Evolutionary conservation across 139 green algal species (phyloP).

Genomic region (Gonium pectorale): DNA sequence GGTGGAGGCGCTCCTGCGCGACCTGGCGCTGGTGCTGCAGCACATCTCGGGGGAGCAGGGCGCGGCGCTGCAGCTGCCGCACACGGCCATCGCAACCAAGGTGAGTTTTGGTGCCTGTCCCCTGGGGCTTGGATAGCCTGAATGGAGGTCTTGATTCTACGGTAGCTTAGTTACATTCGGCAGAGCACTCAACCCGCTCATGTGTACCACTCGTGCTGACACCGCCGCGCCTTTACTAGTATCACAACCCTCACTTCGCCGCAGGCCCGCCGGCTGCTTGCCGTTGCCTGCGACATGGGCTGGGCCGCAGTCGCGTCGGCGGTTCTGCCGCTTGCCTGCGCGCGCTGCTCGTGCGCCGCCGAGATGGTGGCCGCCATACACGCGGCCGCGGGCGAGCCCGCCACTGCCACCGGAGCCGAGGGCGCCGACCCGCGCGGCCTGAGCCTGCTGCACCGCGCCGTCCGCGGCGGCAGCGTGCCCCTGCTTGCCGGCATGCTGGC

Average conservation of each 20-base stretch:
- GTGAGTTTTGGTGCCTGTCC: too few species aligned
- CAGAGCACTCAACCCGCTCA: too few species aligned
- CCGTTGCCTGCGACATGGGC: constrained; percentile 70
- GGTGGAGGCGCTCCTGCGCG: constrained; percentile 51
- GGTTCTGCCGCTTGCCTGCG: constrained; percentile 60
- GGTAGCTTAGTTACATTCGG: too few species aligned
- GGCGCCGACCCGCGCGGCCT: constrained; percentile 31
- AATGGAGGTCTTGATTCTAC: too few species aligned
- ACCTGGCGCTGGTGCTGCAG: constrained; percentile 63
- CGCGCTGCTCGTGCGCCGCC: constrained; percentile 48
- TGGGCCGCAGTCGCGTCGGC: constrained; percentile 55
- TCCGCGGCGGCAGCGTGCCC: constrained; percentile 48
- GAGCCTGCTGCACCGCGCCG: constrained; percentile 59
- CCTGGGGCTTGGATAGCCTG: too few species aligned
- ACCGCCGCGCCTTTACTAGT: too few species aligned
- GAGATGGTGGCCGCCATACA: constrained; percentile 61
- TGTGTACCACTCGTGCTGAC: background rate
- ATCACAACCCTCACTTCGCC: background rate
- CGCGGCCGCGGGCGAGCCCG: background rate
- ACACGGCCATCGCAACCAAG: constrained; percentile 33
- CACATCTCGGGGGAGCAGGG: constrained; percentile 45
- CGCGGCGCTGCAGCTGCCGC: constrained; percentile 4
- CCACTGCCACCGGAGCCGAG: background rate
- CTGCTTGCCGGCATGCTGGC: constrained; percentile 60
- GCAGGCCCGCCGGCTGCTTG: constrained; percentile 59